Base-by-base conservation (phyloP, 1,139 yeast genomes). In the Saccharomyces pastorianus region DNA sequence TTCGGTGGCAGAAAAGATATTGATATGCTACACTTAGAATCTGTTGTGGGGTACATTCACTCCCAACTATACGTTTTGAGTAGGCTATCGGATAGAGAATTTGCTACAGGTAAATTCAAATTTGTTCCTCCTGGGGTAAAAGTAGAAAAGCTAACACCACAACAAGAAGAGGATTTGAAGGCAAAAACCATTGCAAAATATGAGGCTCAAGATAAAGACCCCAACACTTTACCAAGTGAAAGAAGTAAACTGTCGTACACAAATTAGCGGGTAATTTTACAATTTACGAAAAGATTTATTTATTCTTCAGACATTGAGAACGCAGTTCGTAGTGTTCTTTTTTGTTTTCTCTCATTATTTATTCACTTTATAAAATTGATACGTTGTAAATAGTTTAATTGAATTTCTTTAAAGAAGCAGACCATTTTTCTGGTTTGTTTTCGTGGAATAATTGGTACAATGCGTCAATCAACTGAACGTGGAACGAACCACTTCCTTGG, bases 61-160 rank as follows among this genome's bases (percentile, higher is more conserved):
- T 84, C 89, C 59, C 96, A 95, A 69, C 75, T 93, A 48, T 91
- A 90, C 66, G 93, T 91, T 9, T 76, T 93, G 64, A 87, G 86
- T 66, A 84, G 84, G 67, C 80, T 89, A 77, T 79, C 90, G 46
- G 99, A 95, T 69, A 79, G 96, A 60, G 96, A 91, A 63, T 90
- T 93, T 74, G 96, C 95, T 1, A 82, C 88, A 64, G 99, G 99
- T 31, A 82, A 84, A 62, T 90, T 91, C 69, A 78, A 77, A 56
- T 93, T 93, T 72, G 87, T 88, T 46, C 83, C 91, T n/a, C 96
- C 97, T 11, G 81, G 85, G 67, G 83, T 84, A 67, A 79, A 83
- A 13, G 96, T 91, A 52, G 83, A 80, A 59, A 86, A 87, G 23
- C 76, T 90, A 62, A 81, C 90, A 1, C 70, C 73, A 53, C 80